A percentile compares a stretch with the other conserved stretches of the same genome.
These are phyloP conservation scores for Trichoderma pleuroti DNA, from an alignment of 2,329 filamentous ascomycete genomes.

Conservation along the genomic window DNA sequence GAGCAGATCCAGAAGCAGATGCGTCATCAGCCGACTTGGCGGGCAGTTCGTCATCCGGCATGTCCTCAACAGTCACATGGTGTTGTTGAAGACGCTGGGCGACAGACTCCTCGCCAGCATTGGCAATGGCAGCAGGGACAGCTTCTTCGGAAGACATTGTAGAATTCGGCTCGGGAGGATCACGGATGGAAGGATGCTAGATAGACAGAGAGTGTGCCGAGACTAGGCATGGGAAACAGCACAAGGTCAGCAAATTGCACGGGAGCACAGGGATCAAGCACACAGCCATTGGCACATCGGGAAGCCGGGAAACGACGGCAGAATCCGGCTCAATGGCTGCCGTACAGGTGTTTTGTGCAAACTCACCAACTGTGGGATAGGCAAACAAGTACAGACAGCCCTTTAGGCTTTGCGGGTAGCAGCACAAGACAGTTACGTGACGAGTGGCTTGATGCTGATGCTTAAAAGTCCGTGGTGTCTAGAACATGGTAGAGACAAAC, in stretches of 20 bases:
- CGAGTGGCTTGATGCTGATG: conserved; percentile 13
- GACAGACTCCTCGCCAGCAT: conserved; percentile 46
- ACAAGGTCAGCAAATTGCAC: neutral
- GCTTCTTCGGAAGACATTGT: conserved; percentile 42
- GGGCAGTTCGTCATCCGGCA: conserved; percentile 71
- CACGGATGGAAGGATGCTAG: neutral
- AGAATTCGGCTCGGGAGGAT: conserved; percentile 8
- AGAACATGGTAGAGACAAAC: conserved; percentile 39
- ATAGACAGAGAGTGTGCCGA: neutral
- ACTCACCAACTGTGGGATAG: conserved; percentile 8
- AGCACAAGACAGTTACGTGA: conserved; percentile 13
- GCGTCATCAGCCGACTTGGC: conserved; percentile 48
- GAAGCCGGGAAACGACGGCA: neutral
- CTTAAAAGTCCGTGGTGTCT: conserved; percentile 32
- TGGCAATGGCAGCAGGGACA: conserved; percentile 32
- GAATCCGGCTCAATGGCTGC: neutral
- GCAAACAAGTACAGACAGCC: neutral
- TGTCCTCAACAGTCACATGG: conserved; percentile 74
- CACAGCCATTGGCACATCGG: neutral
- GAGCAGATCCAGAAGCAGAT: conserved; percentile 46
- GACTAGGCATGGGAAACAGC: neutral
- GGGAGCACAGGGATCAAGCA: neutral
- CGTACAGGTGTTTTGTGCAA: neutral
- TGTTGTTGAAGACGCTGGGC: conserved; percentile 62
- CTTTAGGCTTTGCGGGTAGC: conserved; percentile 7